A percentile compares a stretch with the other conserved stretches of the same genome.
phyloP scores from a whole-genome alignment of 75 land plant species.

The Selaginella moellendorffii region DNA sequence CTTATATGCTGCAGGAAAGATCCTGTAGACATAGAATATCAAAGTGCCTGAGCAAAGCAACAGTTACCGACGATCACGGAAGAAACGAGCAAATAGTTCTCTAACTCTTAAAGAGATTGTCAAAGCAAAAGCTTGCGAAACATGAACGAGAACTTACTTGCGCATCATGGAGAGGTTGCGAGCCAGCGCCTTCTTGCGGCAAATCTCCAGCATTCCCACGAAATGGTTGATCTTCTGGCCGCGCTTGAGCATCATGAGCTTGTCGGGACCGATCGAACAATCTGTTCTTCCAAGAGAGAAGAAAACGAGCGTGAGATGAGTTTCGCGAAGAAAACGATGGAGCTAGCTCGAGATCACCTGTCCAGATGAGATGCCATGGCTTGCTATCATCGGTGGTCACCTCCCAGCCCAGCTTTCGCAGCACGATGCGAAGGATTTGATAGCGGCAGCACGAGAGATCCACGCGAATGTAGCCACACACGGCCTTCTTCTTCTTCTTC shows the following conservation, averaged over 20 bases:
- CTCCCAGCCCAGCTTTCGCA: slow-evolving; percentile 7
- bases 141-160: slow-evolving; percentile 6
- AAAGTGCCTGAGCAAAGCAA: slow-evolving; percentile 1
- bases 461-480: neutral
- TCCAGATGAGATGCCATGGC: slow-evolving; percentile 3
- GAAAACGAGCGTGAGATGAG: too few species aligned
- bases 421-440: neutral
- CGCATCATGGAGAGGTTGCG: slow-evolving; percentile 4
- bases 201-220: slow-evolving; percentile 4
- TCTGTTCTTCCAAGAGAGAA: neutral
- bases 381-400: neutral
- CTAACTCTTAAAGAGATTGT: too few species aligned
- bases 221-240: slow-evolving; percentile 9
- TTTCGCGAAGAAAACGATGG: too few species aligned
- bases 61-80: too few species aligned
- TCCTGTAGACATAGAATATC: slow-evolving; percentile 4
- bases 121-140: too few species aligned
- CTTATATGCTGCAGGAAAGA: slow-evolving; percentile 2
- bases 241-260: slow-evolving; percentile 2
- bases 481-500: slow-evolving; percentile 1
- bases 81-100: too few species aligned
- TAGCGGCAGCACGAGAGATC: slow-evolving; percentile 9
- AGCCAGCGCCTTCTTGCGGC: slow-evolving; percentile 7
- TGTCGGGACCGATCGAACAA: neutral
- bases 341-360: too few species aligned